Conservation (phyloP, 2,329 filamentous ascomycete species). For the Fusarium neocosmosporiellum region DNA sequence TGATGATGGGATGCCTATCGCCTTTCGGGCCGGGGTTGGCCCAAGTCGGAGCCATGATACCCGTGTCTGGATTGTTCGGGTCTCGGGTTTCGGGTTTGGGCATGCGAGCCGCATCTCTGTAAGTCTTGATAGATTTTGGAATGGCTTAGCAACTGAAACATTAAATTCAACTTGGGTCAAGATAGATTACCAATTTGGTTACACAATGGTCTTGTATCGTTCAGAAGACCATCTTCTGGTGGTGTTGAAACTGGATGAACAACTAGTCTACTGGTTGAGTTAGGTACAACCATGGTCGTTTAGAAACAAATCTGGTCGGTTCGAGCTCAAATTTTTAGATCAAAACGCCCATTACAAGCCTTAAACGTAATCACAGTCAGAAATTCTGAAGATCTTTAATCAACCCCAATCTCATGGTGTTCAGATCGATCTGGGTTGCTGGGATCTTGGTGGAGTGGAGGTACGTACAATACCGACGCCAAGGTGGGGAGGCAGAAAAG, state of each 20-base stretch:
- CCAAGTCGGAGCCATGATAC: background rate
- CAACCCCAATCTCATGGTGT: background rate
- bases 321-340: background rate
- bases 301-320: background rate
- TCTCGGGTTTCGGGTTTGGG: conserved; percentile 38
- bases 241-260: background rate
- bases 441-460: background rate
- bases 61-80: conserved; percentile 15
- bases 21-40: conserved; percentile 17
- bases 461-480: conserved; percentile 23
- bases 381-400: background rate
- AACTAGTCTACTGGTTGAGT: background rate
- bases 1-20: conserved; percentile 9
- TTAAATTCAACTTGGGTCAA: background rate
- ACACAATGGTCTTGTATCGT: background rate
- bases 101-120: background rate
- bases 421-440: background rate
- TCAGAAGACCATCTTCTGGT: background rate
- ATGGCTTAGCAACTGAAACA: background rate
- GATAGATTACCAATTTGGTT: background rate
- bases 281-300: background rate
- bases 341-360: background rate
- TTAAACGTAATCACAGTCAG: background rate
- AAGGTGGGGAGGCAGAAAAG: conserved; percentile 39
- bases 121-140: background rate